Percentiles rank a stretch among this genome's conserved stretches.
Evolutionary conservation across 306 rosid species (phyloP).

Genomic region (Betula pendula): DNA sequence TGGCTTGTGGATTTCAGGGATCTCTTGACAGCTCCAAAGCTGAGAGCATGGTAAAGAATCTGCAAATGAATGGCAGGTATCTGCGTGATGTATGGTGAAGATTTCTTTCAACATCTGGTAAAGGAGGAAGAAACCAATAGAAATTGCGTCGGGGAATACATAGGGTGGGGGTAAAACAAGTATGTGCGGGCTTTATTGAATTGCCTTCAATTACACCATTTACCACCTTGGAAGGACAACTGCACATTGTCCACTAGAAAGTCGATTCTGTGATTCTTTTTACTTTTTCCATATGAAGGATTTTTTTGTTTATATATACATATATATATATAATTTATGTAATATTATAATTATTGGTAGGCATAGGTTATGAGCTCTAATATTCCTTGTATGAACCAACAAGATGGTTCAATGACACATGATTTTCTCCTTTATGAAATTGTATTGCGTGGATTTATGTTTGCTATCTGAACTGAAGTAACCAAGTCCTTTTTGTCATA

Average conservation of each 20-base stretch:
- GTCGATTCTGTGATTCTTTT: conserved; percentile 46
- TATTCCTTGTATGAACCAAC: conserved; percentile 49
- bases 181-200: conserved; percentile 25
- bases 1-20: conserved; percentile 60
- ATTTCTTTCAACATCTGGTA: conserved; percentile 7
- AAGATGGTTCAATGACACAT: conserved; percentile 42
- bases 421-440: conserved; percentile 21
- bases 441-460: conserved; percentile 14
- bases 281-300: conserved; percentile 30
- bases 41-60: conserved; percentile 88
- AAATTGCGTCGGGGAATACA: conserved; percentile 5
- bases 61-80: conserved; percentile 82
- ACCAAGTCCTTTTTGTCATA: background rate
- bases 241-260: conserved; percentile 28
- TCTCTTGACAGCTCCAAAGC: conserved; percentile 81
- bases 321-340: background rate
- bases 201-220: conserved; percentile 31
- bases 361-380: conserved; percentile 34
- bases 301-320: conserved; percentile 7
- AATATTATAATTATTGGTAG: conserved; percentile 32
- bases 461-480: conserved; percentile 9
- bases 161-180: conserved; percentile 25
- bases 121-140: conserved; percentile 5
- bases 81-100: conserved; percentile 95
- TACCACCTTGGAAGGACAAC: background rate